Evolutionary conservation across 495 filamentous ascomycete genomes (phyloP).

Genomic region (Xanthoparmelia taractica): DNA sequence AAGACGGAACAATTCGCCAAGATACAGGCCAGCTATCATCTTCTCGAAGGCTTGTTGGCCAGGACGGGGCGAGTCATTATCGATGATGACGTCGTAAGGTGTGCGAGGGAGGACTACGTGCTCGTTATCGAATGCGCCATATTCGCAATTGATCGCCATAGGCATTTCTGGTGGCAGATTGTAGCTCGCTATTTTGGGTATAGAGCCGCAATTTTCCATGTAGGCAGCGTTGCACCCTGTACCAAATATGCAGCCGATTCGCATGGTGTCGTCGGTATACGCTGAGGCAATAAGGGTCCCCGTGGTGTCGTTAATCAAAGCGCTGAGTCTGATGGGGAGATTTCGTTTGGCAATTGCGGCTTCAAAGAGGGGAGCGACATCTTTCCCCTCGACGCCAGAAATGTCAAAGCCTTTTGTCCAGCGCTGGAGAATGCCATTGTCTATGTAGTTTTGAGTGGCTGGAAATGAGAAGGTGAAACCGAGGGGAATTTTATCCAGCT

Average conservation of each 20-base stretch:
- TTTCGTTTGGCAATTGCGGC: constrained; percentile 70
- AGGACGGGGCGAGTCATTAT: constrained; percentile 86
- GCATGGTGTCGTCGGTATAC: constrained; percentile 86
- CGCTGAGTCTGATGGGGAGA: constrained; percentile 86
- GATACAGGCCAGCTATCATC: constrained; percentile 93
- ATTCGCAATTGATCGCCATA: constrained; percentile 99
- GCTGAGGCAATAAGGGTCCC: constrained; percentile 97
- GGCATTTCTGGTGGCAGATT: constrained; percentile 83
- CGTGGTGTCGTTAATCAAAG: constrained; percentile 95
- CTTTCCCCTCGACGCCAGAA: constrained; percentile 85
- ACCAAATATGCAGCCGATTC: constrained; percentile 96
- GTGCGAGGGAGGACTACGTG: constrained; percentile 85
- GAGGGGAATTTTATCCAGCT: constrained; percentile 63
- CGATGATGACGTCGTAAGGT: constrained; percentile 73
- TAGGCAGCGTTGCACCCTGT: constrained; percentile 98
- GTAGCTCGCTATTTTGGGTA: constrained; percentile 91
- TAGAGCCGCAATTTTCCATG: constrained; percentile 85
- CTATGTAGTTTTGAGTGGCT: constrained; percentile 91
- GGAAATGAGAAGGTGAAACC: constrained; percentile 99
- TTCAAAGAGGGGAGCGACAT: constrained; percentile 92
- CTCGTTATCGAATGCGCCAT: constrained; percentile 97
- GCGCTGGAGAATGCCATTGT: constrained; percentile 89
- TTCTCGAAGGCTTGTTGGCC: constrained; percentile 97
- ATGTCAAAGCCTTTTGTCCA: constrained; percentile 99
- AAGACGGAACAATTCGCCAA: constrained; percentile 91